A percentile compares a stretch with the other conserved stretches of the same genome.
These are phyloP conservation scores for Talaromyces sp. DNA, from an alignment of 2,329 filamentous ascomycete genomes.

Conservation along the genomic window DNA sequence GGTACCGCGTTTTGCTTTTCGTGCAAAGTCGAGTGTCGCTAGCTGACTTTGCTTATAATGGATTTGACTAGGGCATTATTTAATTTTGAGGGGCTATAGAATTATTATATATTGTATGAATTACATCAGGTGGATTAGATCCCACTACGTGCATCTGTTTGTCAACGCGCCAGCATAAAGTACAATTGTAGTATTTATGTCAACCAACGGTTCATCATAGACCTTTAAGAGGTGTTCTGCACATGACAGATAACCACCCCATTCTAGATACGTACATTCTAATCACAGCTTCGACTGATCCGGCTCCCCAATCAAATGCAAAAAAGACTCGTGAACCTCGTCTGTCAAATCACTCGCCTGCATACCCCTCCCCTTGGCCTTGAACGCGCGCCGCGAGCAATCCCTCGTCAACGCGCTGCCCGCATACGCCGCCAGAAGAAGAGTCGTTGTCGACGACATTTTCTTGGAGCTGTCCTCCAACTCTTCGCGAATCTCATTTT, in stretches of 20 bases:
- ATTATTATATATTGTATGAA: neutral
- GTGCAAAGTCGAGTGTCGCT: neutral
- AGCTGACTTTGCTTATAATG: neutral
- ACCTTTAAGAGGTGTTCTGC: neutral
- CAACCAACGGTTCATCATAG: too few species aligned
- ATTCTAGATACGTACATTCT: neutral
- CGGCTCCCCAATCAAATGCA: constrained; percentile 71
- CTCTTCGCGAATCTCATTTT: constrained; percentile 36
- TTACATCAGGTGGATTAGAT: neutral
- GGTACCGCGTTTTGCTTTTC: neutral
- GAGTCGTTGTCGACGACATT: constrained; percentile 53
- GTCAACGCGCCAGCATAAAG: too few species aligned
- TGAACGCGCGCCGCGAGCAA: constrained; percentile 81
- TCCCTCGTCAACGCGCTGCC: constrained; percentile 85
- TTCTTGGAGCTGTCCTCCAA: constrained; percentile 46
- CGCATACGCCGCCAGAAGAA: constrained; percentile 77
- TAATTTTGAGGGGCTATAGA: neutral
- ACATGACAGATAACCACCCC: too few species aligned
- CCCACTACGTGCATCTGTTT: neutral
- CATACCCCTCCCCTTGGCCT: constrained; percentile 76
- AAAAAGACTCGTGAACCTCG: constrained; percentile 77
- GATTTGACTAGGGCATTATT: neutral
- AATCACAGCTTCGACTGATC: constrained; percentile 37
- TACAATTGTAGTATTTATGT: too few species aligned
- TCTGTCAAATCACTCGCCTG: constrained; percentile 93